These are phyloP conservation scores for Pleurotus pulmonarius DNA, from an alignment of 768 basidiomycete genomes.

Conservation along the genomic window DNA sequence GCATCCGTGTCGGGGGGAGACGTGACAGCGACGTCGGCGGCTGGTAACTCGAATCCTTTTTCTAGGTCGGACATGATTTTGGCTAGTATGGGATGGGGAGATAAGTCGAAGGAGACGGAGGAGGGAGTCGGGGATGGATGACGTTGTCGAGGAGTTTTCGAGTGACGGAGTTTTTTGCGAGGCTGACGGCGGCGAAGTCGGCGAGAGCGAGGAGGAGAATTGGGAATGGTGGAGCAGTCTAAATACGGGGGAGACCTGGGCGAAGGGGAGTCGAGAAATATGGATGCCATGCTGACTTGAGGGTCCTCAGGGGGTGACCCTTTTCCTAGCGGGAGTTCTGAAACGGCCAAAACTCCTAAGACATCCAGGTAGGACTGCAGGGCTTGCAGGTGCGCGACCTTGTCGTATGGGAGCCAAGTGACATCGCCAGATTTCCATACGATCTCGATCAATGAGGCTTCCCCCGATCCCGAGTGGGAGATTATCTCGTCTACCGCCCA, in stretches of 20 bases:
- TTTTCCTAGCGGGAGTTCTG: not conserved
- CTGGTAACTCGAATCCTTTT: too few species aligned
- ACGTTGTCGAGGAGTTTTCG: too few species aligned
- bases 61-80: not conserved
- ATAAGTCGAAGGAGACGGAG: not conserved
- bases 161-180: too few species aligned
- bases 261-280: not conserved
- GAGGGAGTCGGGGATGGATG: not conserved
- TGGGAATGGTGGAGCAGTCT: not conserved
- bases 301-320: not conserved
- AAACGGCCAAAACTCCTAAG: not conserved
- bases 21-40: too few species aligned
- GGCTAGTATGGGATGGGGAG: not conserved
- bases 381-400: slow-evolving; percentile 11
- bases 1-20: too few species aligned
- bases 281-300: not conserved
- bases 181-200: not conserved
- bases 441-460: slow-evolving; percentile 14
- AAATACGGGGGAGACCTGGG: not conserved
- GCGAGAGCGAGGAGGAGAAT: not conserved
- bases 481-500: not conserved
- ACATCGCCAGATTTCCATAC: slow-evolving; percentile 18
- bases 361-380: slow-evolving; percentile 16
- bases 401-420: slow-evolving; percentile 14
- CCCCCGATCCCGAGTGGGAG: slow-evolving; percentile 16